These are phyloP conservation scores for Lachancea thermotolerans DNA, from an alignment of 805 yeast genomes.

Conservation along the genomic window DNA sequence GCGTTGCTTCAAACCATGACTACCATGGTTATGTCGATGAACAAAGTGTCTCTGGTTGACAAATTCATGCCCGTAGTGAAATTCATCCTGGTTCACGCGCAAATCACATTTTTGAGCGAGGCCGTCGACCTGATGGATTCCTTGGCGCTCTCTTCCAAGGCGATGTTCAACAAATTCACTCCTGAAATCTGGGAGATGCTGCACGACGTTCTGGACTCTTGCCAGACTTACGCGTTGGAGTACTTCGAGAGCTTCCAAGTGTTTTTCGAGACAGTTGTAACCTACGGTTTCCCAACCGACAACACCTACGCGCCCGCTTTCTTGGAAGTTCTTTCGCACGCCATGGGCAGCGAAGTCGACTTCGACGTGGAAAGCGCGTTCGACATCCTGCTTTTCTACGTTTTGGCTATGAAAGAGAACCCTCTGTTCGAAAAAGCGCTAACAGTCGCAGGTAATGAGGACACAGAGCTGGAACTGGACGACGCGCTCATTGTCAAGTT, in stretches of 20 bases:
- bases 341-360: slow-evolving; percentile 32
- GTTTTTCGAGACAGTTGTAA: slow-evolving; percentile 49
- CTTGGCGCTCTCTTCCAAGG: slow-evolving; percentile 42
- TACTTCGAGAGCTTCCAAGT: slow-evolving; percentile 50
- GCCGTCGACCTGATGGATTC: slow-evolving; percentile 58
- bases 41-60: slow-evolving; percentile 45
- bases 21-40: slow-evolving; percentile 65
- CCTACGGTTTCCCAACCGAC: slow-evolving; percentile 42
- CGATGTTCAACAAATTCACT: slow-evolving; percentile 39
- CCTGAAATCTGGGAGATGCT: slow-evolving; percentile 49
- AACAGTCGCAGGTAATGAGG: slow-evolving; percentile 29
- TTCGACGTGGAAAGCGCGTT: slow-evolving; percentile 34
- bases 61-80: slow-evolving; percentile 52
- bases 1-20: slow-evolving; percentile 67
- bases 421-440: slow-evolving; percentile 25
- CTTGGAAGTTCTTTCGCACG: slow-evolving; percentile 22
- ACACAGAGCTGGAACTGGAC: slow-evolving; percentile 26
- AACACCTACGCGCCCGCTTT: slow-evolving; percentile 25
- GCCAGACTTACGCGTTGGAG: slow-evolving; percentile 54
- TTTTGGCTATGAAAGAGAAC: slow-evolving; percentile 29
- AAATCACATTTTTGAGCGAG: slow-evolving; percentile 56
- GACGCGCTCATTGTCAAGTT: slow-evolving; percentile 49
- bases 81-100: slow-evolving; percentile 50
- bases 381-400: slow-evolving; percentile 28
- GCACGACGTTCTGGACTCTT: slow-evolving; percentile 43